Conservation (phyloP, 164 flowering plant species). For the Vitis amurensis region DNA sequence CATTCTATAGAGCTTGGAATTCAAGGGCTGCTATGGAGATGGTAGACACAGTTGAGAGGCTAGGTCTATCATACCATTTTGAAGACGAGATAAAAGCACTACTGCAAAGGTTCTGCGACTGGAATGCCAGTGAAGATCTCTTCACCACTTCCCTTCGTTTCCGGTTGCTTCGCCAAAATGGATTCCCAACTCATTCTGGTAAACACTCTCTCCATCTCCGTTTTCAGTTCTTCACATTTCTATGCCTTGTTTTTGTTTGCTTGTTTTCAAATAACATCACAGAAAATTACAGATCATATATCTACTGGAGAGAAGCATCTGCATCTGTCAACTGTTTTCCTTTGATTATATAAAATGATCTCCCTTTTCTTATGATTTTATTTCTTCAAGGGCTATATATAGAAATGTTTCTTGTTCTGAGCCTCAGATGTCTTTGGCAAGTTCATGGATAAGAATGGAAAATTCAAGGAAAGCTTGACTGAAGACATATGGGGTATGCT, state of each 20-base stretch:
- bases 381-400: too few relatives aligned
- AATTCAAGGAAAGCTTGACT: constrained; percentile 19
- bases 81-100: constrained; percentile 5
- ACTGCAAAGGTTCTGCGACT: neutral
- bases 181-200: constrained; percentile 4
- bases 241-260: neutral
- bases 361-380: too few relatives aligned
- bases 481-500: constrained; percentile 22
- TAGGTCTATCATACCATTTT: constrained; percentile 13
- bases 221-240: neutral
- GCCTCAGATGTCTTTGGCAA: constrained; percentile 24
- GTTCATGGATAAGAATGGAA: constrained; percentile 17
- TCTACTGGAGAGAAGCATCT: too few relatives aligned
- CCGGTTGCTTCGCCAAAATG: constrained; percentile 9
- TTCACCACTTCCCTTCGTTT: constrained; percentile 7
- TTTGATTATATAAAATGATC: too few relatives aligned
- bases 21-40: constrained; percentile 7
- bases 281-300: too few relatives aligned
- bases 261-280: neutral
- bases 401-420: neutral
- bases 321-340: too few relatives aligned
- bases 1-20: neutral
- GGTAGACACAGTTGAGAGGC: constrained; percentile 14
- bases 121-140: neutral
- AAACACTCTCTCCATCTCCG: neutral